phyloP scores from a whole-genome alignment of 345 rosid genomes.

The Clarkia xantiana region DNA sequence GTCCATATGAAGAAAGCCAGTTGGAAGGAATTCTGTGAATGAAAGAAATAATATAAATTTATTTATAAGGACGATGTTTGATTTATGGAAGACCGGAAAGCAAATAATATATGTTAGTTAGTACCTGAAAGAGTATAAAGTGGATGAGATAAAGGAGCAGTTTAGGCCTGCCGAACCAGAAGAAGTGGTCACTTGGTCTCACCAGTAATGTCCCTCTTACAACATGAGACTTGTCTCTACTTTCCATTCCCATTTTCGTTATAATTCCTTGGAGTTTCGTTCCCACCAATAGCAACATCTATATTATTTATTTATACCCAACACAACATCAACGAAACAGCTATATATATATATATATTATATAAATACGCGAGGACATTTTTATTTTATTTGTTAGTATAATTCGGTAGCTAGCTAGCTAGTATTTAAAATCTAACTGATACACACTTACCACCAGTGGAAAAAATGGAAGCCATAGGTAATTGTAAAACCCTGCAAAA shows the following conservation, averaged over 20 bases:
- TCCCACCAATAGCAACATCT: constrained; percentile 46
- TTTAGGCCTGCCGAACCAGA: constrained; percentile 48
- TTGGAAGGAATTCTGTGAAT: constrained; percentile 71
- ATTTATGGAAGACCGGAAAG: neutral
- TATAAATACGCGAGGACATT: neutral
- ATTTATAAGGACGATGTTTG: no score
- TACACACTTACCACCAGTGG: constrained; percentile 57
- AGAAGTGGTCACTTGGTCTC: constrained; percentile 41
- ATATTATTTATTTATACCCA: neutral
- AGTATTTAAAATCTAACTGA: no score
- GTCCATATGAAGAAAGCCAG: constrained; percentile 86
- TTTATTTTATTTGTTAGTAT: neutral
- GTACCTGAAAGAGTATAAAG: constrained; percentile 47
- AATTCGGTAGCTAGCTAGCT: no score
- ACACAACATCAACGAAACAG: neutral
- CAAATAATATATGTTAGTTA: neutral
- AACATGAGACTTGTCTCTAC: constrained; percentile 30
- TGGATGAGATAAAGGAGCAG: constrained; percentile 41
- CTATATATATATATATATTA: neutral
- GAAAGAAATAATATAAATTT: neutral
- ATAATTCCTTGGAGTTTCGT: constrained; percentile 44
- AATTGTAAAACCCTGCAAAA: constrained; percentile 37
- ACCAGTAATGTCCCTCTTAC: constrained; percentile 47
- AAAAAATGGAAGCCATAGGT: constrained; percentile 67
- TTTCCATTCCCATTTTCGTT: constrained; percentile 42